A percentile compares a stretch with the other conserved stretches of the same genome.
Conservation (phyloP, 352 stramenopile species). For the Phytopythium delawarense region DNA sequence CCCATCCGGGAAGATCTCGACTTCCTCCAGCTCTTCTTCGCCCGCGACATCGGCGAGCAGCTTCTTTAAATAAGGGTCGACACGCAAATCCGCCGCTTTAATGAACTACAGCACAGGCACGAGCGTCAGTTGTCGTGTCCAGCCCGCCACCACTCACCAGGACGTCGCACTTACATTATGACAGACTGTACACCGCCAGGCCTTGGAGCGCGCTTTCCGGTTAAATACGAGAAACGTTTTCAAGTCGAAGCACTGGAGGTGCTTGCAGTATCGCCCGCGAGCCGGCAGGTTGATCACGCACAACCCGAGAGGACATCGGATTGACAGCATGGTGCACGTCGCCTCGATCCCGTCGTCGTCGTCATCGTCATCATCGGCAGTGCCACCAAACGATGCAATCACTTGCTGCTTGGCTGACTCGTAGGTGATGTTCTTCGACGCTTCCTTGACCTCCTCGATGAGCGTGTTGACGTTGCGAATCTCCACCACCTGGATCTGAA, state of each 20-base stretch:
- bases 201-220: constrained; percentile 78
- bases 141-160: not conserved
- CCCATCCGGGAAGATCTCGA: constrained; percentile 87
- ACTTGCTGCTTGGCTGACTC: constrained; percentile 69
- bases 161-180: constrained; percentile 65
- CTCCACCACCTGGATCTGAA: constrained; percentile 75
- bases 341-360: constrained; percentile 56
- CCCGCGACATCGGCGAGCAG: constrained; percentile 81
- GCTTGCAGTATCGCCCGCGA: constrained; percentile 87
- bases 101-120: constrained; percentile 66
- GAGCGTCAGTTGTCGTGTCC: constrained; percentile 1
- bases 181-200: constrained; percentile 90
- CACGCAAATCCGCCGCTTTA: constrained; percentile 80
- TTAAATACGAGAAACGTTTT: constrained; percentile 91
- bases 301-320: constrained; percentile 84
- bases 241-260: constrained; percentile 96
- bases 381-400: constrained; percentile 72
- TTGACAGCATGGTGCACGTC: constrained; percentile 84
- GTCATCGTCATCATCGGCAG: constrained; percentile 53
- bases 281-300: constrained; percentile 89
- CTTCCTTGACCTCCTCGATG: constrained; percentile 49
- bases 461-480: constrained; percentile 60
- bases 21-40: constrained; percentile 84
- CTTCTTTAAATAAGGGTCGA: constrained; percentile 89
- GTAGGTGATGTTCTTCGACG: constrained; percentile 66